Percentiles rank a stretch among this genome's conserved stretches.
Evolutionary conservation across 2,329 filamentous ascomycete genomes (phyloP).

Genomic region (Camillea tinctor): DNA sequence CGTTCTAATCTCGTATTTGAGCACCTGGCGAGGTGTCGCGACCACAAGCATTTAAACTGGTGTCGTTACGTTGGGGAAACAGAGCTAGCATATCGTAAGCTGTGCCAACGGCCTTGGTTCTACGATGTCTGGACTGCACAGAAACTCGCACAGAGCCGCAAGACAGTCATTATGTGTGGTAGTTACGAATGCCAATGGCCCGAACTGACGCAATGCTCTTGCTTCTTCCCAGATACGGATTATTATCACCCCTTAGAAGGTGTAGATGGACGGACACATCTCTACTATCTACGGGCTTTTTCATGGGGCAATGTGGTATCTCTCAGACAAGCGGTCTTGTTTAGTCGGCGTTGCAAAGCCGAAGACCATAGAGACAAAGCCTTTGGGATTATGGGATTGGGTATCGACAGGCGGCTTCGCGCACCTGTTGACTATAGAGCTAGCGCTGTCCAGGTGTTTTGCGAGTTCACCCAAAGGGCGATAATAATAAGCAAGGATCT

Average conservation of each 20-base stretch:
- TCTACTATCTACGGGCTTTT: constrained; percentile 8
- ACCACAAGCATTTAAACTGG: constrained; percentile 13
- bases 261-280: constrained; percentile 6
- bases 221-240: not conserved
- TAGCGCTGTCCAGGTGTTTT: constrained; percentile 2
- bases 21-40: constrained; percentile 10
- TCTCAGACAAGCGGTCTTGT: constrained; percentile 5
- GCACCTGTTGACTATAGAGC: constrained; percentile 2
- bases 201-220: not conserved
- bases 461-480: constrained; percentile 5
- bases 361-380: constrained; percentile 12
- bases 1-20: constrained; percentile 15
- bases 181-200: too few relatives aligned
- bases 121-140: constrained; percentile 4
- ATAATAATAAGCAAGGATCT: constrained; percentile 6
- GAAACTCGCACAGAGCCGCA: too few relatives aligned
- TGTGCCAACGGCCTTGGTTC: constrained; percentile 12
- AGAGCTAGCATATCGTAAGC: constrained; percentile 3
- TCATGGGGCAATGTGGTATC: not conserved
- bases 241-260: constrained; percentile 14
- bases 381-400: not conserved
- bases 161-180: too few relatives aligned
- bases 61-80: constrained; percentile 11
- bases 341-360: constrained; percentile 8
- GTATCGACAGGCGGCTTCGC: not conserved